phyloP scores from a whole-genome alignment of 768 basidiomycete species.

The Collybiopsis confluens region DNA sequence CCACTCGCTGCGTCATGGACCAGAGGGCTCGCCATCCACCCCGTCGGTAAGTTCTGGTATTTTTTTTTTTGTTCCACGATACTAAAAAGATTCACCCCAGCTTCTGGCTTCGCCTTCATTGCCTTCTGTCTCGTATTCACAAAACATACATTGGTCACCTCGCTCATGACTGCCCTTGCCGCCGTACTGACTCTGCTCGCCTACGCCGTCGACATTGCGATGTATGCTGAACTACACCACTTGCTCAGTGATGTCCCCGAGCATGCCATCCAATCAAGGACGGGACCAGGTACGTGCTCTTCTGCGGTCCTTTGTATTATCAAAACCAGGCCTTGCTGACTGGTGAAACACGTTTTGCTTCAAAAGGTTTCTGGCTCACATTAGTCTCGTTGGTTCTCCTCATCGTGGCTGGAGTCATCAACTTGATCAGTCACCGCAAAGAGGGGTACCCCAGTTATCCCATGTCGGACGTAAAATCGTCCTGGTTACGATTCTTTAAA shows the following conservation, averaged over 20 bases:
- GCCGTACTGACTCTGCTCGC: conserved; percentile 14
- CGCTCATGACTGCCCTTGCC: conserved; percentile 11
- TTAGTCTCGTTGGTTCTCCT: conserved; percentile 12
- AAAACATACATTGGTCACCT: conserved; percentile 3
- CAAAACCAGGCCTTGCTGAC: too few species aligned
- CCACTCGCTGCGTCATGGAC: conserved; percentile 14
- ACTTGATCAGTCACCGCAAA: not conserved
- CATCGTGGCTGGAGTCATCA: not conserved
- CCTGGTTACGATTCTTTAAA: not conserved
- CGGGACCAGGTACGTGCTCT: conserved; percentile 1
- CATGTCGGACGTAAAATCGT: not conserved
- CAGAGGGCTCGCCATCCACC: conserved; percentile 17
- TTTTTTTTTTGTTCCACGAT: not conserved
- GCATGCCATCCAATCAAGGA: conserved; percentile 2
- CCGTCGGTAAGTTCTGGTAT: conserved; percentile 10
- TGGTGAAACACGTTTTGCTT: too few species aligned
- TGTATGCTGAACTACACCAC: conserved; percentile 13
- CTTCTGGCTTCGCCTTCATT: conserved; percentile 11
- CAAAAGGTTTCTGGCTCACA: conserved; percentile 18
- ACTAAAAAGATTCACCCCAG: not conserved
- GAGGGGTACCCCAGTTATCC: not conserved
- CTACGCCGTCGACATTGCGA: conserved; percentile 16
- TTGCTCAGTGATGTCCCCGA: conserved; percentile 9
- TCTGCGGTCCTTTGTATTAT: too few species aligned
- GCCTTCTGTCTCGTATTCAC: conserved; percentile 15